Evolutionary conservation across 768 basidiomycete species (phyloP).

Genomic region (Mycena metata): DNA sequence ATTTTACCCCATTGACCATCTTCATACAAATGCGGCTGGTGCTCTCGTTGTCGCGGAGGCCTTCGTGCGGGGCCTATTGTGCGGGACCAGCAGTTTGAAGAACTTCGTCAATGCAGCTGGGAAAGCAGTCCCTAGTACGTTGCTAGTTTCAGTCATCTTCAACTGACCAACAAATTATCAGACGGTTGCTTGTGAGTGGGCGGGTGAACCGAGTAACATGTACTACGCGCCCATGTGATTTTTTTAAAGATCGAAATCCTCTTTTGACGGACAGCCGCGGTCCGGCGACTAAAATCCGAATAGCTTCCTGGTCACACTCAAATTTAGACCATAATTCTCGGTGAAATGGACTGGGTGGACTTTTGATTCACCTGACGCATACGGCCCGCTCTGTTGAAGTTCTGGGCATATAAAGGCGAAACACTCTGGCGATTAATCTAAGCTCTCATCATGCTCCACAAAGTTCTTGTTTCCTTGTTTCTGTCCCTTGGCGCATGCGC

Average conservation of each 20-base stretch:
- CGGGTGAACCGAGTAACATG: neutral
- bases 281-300: neutral
- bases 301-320: constrained; percentile 19
- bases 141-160: neutral
- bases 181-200: constrained; percentile 33
- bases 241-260: neutral
- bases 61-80: constrained; percentile 51
- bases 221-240: constrained; percentile 23
- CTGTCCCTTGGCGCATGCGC: constrained; percentile 39
- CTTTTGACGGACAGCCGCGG: neutral
- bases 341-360: constrained; percentile 1
- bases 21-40: constrained; percentile 50
- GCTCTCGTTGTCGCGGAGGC: constrained; percentile 52
- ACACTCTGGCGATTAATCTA: neutral
- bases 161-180: neutral
- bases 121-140: constrained; percentile 31
- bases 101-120: constrained; percentile 43
- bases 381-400: constrained; percentile 19
- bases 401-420: constrained; percentile 12
- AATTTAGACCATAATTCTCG: constrained; percentile 6
- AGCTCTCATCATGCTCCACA: constrained; percentile 30
- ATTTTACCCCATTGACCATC: constrained; percentile 53
- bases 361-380: constrained; percentile 19
- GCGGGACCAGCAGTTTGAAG: constrained; percentile 44
- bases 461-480: constrained; percentile 28